Conservation (phyloP, 495 filamentous ascomycete species). For the Tirmania nivea region DNA sequence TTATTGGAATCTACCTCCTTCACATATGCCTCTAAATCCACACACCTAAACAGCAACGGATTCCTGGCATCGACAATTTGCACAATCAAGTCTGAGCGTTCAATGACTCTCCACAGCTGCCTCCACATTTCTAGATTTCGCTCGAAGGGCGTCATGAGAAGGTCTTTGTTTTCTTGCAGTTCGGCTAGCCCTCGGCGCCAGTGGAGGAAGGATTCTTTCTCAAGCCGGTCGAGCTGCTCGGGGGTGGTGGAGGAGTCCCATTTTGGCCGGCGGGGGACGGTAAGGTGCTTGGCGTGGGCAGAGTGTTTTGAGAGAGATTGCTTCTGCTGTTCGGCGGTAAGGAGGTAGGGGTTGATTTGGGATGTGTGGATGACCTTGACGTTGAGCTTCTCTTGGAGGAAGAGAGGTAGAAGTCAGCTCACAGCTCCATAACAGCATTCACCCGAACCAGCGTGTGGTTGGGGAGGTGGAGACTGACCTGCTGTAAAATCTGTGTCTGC, state of each 20-base stretch:
- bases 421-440: background rate
- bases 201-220: constrained; percentile 59
- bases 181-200: constrained; percentile 87
- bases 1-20: constrained; percentile 77
- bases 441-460: background rate
- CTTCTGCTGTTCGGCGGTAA: constrained; percentile 71
- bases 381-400: constrained; percentile 68
- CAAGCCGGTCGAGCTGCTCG: constrained; percentile 53
- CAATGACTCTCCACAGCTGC: constrained; percentile 95
- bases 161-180: constrained; percentile 73
- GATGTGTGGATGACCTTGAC: constrained; percentile 94
- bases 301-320: constrained; percentile 56
- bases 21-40: constrained; percentile 84
- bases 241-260: constrained; percentile 77
- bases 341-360: constrained; percentile 84
- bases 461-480: constrained; percentile 1
- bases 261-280: constrained; percentile 68
- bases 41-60: constrained; percentile 78
- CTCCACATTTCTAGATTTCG: constrained; percentile 96
- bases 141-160: constrained; percentile 97
- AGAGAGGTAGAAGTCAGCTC: constrained; percentile 17
- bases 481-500: constrained; percentile 97
- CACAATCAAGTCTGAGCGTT: constrained; percentile 83
- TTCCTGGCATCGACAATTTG: constrained; percentile 98
- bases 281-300: constrained; percentile 52